These are phyloP conservation scores for Asclepias syriaca DNA, from an alignment of 257 asterid genomes.

Conservation along the genomic window DNA sequence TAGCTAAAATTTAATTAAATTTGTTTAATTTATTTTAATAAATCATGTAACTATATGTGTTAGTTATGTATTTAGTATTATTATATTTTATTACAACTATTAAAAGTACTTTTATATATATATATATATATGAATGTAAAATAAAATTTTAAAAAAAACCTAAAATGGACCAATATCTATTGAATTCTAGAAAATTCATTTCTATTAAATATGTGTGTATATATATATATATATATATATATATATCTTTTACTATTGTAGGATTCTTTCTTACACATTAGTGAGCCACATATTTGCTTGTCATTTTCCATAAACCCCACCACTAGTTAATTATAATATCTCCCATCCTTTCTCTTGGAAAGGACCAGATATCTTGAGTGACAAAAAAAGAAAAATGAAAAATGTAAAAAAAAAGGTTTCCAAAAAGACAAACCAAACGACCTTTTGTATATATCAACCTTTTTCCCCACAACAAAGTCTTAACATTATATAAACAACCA, in stretches of 20 bases:
- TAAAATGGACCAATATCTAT: too few relatives aligned
- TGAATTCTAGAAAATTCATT: too few relatives aligned
- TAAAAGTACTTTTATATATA: too few relatives aligned
- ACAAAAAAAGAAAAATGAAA: background rate
- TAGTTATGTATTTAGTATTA: too few relatives aligned
- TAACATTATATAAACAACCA: slow-evolving; percentile 39
- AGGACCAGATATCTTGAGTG: slow-evolving; percentile 6
- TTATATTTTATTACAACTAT: too few relatives aligned
- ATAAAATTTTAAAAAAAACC: too few relatives aligned
- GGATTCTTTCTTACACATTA: slow-evolving; percentile 41
- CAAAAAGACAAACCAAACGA: slow-evolving; percentile 62
- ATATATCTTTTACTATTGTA: slow-evolving; percentile 27
- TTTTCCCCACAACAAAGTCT: slow-evolving; percentile 60
- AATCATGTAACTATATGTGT: too few relatives aligned
- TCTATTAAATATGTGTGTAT: too few relatives aligned
- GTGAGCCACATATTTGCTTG: slow-evolving; percentile 40
- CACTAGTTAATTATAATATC: slow-evolving; percentile 29
- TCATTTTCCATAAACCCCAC: slow-evolving; percentile 58
- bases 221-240: too few relatives aligned
- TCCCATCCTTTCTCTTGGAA: slow-evolving; percentile 13
- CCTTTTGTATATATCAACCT: slow-evolving; percentile 38
- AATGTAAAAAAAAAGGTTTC: slow-evolving; percentile 23
- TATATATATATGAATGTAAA: too few relatives aligned
- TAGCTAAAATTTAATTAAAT: too few relatives aligned
- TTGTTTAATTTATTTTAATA: too few relatives aligned